Evolutionary conservation across 2,329 filamentous ascomycete species (phyloP), one percentile per base, ranked within the genome.

Genomic region (Aspergillus terreus): DNA sequence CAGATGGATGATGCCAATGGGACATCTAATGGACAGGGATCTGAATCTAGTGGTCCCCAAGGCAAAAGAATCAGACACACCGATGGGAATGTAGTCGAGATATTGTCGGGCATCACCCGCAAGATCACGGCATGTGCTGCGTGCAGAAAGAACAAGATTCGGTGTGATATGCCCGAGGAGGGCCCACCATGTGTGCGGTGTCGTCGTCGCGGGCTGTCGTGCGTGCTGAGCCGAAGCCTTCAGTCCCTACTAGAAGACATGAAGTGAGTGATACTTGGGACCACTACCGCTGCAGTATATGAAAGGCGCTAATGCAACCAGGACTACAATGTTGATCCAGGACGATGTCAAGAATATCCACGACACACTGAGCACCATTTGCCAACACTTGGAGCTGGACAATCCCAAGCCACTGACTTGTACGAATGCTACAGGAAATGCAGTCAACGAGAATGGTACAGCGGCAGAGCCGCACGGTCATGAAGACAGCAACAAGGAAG

Each of bases 111-210:
- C 32, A 70, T 71, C 36, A 72, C 68, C 36, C 66, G 71, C 45
- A 73, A 72, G 55, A 68, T 71, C 48, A 73, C 71, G 30, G 77
- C 77, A 11, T 79, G 77, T 61, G 76, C 76, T 25, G 72, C 76
- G 33, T 79, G 76, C 62, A 70, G 76, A 36, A 78, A 78, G 57
- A 75, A 79, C 56, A 79, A 79, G 67, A 71, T 71, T 53, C 77
- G 76, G 66, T 78, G 76, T 62, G 71, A 77, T 25, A 78, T 79
- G 75, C 58, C 58, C 9, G 67, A 71, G 47, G 72, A 73, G 9
- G 9, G 27, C 3, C 75, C 76, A 35, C 76, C 76, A 2, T 79
- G 76, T 58, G 71, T 71, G 49, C 63, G 76, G 47, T 79, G 76
- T 58, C 65, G 71, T 46, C 73, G 76, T 47, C 67, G 75, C 30